Conservation (phyloP, 2,329 filamentous ascomycete species). For the Torrubiella hemipterigena region DNA sequence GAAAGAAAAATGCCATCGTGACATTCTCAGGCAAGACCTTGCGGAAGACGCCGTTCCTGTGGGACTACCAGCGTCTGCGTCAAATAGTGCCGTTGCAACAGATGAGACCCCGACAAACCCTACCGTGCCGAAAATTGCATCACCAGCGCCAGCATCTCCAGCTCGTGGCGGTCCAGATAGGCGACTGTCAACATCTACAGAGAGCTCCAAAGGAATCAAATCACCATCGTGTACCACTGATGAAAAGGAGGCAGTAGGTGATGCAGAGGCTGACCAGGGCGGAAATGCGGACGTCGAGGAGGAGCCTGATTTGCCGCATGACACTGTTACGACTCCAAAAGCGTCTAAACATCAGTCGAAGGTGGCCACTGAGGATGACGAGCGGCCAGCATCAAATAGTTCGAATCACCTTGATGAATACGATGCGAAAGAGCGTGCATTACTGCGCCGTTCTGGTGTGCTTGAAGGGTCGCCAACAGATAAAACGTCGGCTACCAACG, state of each 20-base stretch:
- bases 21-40: conserved; percentile 75
- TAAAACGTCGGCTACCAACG: conserved; percentile 23
- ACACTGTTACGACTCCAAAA: conserved; percentile 10
- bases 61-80: conserved; percentile 13
- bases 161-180: neutral
- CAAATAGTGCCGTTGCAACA: conserved; percentile 11
- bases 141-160: conserved; percentile 9
- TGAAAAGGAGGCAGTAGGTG: too few relatives aligned
- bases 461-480: conserved; percentile 31
- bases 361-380: conserved; percentile 11
- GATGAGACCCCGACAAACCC: conserved; percentile 16
- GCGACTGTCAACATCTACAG: conserved; percentile 2
- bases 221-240: neutral
- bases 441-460: conserved; percentile 57
- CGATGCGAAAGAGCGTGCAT: conserved; percentile 55
- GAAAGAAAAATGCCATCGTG: conserved; percentile 80
- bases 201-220: neutral
- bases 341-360: conserved; percentile 11
- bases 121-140: conserved; percentile 14
- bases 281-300: too few relatives aligned
- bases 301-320: neutral
- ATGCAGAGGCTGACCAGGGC: neutral
- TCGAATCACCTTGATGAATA: conserved; percentile 28
- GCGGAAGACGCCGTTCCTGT: conserved; percentile 39
- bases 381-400: conserved; percentile 8